These are phyloP conservation scores for Crucihimalaya himalaica DNA, from an alignment of 345 rosid genomes.

Conservation along the genomic window DNA sequence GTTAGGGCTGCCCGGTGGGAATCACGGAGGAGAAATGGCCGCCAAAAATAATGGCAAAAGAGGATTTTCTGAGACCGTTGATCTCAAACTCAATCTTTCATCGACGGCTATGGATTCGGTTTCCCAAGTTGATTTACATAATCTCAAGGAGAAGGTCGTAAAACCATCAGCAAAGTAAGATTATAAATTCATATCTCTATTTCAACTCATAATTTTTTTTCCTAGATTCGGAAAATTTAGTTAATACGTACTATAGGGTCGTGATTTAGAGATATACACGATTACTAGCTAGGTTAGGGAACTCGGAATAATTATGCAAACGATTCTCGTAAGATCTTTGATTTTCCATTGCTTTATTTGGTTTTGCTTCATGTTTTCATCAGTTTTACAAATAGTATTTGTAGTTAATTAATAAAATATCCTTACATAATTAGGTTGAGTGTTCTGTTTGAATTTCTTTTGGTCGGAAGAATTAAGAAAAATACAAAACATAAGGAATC, in stretches of 20 bases:
- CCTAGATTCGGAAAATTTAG: background rate
- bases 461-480: constrained; percentile 59
- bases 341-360: background rate
- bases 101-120: constrained; percentile 45
- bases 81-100: constrained; percentile 73
- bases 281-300: background rate
- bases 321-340: constrained; percentile 1
- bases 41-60: constrained; percentile 55
- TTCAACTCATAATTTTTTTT: background rate
- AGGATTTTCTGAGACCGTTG: constrained; percentile 67
- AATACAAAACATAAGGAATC: constrained; percentile 78
- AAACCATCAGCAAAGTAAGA: constrained; percentile 73
- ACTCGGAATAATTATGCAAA: background rate
- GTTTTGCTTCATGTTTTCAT: constrained; percentile 13
- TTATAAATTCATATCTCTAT: background rate
- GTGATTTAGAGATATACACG: constrained; percentile 9
- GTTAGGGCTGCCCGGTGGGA: constrained; percentile 66
- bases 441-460: background rate
- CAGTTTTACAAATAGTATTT: background rate
- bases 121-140: constrained; percentile 21
- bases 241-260: background rate
- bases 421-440: background rate
- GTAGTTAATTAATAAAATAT: background rate
- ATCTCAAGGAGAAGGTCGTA: constrained; percentile 43
- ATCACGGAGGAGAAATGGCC: constrained; percentile 28